Conservation (phyloP, 768 basidiomycete species). For the Phlebiopsis flavidoalba region DNA sequence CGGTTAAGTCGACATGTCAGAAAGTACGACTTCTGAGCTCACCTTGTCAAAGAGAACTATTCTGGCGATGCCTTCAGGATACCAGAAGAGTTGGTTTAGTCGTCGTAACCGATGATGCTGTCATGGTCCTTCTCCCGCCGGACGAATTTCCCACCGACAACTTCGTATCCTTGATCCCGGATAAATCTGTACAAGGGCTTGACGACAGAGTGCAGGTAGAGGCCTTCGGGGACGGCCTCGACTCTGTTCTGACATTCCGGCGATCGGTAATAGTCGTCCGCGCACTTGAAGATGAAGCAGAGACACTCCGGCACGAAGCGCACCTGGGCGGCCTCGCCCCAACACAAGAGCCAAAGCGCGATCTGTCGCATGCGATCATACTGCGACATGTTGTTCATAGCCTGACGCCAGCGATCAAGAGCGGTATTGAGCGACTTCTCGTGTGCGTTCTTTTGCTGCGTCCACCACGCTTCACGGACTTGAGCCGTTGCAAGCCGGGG, state of each 20-base stretch:
- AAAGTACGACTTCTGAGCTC: not conserved
- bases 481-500: conserved; percentile 81
- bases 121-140: conserved; percentile 91
- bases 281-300: conserved; percentile 99
- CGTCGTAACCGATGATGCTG: conserved; percentile 95
- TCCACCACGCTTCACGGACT: conserved; percentile 53
- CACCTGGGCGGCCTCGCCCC: conserved; percentile 98
- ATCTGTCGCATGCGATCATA: conserved; percentile 97
- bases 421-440: conserved; percentile 76
- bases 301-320: conserved; percentile 95
- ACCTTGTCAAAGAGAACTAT: conserved; percentile 90
- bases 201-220: conserved; percentile 87
- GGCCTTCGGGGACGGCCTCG: conserved; percentile 90
- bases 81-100: conserved; percentile 99
- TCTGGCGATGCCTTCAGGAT: conserved; percentile 94
- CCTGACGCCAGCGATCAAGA: conserved; percentile 89
- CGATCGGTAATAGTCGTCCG: conserved; percentile 98
- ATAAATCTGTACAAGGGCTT: conserved; percentile 96
- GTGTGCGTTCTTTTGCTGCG: conserved; percentile 51
- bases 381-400: conserved; percentile 98
- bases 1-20: not conserved
- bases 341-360: conserved; percentile 90
- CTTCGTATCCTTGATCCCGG: conserved; percentile 96
- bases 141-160: conserved; percentile 92
- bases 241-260: conserved; percentile 94